phyloP scores from a whole-genome alignment of 371 early-diverging fungal genomes.

The Mortierella sp. region DNA sequence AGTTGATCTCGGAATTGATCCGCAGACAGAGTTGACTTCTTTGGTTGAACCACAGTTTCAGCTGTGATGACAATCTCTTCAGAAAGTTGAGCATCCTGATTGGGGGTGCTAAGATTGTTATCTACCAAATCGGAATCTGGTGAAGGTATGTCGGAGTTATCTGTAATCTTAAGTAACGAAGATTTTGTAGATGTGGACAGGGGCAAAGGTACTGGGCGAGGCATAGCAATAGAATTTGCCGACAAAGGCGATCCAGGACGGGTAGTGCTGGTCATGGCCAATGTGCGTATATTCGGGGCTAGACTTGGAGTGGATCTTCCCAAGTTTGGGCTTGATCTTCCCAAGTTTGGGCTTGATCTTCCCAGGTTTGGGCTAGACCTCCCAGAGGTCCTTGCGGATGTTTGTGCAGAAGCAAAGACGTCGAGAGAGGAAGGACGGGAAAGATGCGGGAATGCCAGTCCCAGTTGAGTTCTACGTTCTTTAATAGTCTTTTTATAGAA shows the following conservation, averaged over 20 bases:
- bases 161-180: neutral
- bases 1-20: neutral
- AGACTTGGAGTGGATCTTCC: slow-evolving; percentile 2
- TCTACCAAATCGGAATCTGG: neutral
- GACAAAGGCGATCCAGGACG: neutral
- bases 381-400: slow-evolving; percentile 50
- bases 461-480: slow-evolving; percentile 71
- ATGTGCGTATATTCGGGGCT: slow-evolving; percentile 3
- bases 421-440: slow-evolving; percentile 45
- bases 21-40: neutral
- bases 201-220: slow-evolving; percentile 9
- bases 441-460: slow-evolving; percentile 67
- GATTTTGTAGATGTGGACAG: neutral
- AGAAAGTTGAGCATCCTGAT: neutral
- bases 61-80: slow-evolving; percentile 6
- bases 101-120: neutral
- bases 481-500: slow-evolving; percentile 78
- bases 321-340: slow-evolving; percentile 1
- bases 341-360: slow-evolving; percentile 3
- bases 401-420: slow-evolving; percentile 48
- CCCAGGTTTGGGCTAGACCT: slow-evolving; percentile 42
- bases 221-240: neutral
- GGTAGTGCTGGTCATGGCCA: slow-evolving; percentile 21
- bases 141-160: neutral
- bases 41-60: slow-evolving; percentile 8